Evolutionary conservation across 2,329 filamentous ascomycete genomes (phyloP), one percentile per base, ranked within the genome.

Genomic region (Colletotrichum filicis): DNA sequence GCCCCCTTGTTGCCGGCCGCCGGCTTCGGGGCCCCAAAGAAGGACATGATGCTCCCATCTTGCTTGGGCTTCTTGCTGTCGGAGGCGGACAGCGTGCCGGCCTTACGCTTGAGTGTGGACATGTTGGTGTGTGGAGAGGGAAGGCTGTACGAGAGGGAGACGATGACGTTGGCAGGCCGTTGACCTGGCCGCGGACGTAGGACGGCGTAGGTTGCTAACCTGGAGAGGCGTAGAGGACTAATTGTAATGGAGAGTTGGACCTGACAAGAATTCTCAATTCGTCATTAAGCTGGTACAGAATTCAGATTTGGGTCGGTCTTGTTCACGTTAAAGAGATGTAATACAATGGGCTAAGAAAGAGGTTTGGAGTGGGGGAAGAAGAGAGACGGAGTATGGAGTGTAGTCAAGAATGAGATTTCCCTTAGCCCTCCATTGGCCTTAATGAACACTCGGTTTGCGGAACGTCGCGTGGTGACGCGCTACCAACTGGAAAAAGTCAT

Each of bases 41-140:
- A 98, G 19, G 95, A 94, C 32, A 92, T 95, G 79, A 99, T 97
- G 84, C 88, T 95, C 74, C 88, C 91, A 79, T 97, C 93, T 66
- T 89, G 86, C 83, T 92, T 95, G 71, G 91, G 80, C 81, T 95
- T 95, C 82, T 95, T 95, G 58, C 87, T 79, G 56, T 92, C 90
- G 0, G 81, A 76, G 32, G 82, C 82, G 12, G 83, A 79, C 28
- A 56, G 49, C 67, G 86, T 84, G 69, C 82, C 85, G 56, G 89
- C 89, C 84, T 94, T 94, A 77, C 93, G 91, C 84, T 95, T 95
- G 75, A 91, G 83, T 12, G 88, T 85, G 60, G 88, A 87, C 88
- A 90, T 90, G 68, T 74, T 79, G 46, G 24, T 12, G 52, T 52
- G 42, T 63, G 62, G 22, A 16, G 57, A 66, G 24, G 56, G 24